Base-by-base conservation (phyloP, 768 basidiomycete genomes). In the Amanita polypyramis region DNA sequence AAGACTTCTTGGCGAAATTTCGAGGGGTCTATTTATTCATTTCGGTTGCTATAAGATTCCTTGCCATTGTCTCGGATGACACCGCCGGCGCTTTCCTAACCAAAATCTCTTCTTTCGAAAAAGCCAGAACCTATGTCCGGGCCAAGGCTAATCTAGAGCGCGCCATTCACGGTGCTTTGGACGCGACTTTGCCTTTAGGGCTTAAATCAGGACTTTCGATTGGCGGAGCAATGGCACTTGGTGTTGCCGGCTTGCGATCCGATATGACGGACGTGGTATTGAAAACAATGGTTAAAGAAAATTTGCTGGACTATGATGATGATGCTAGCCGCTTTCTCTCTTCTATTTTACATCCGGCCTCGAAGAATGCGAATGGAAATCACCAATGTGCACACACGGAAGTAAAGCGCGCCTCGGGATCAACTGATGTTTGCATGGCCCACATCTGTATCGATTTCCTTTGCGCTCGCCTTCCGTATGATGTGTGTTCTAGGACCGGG, bases 381-480 rank as follows among this genome's bases (percentile, higher is more conserved):
- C 6, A 12, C 14, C 19, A 5, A 3, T 45, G 19, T 20, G 6
- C 34, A 7, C 35, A 37, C 34, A 4, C 14, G n/a, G n/a, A 19
- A 21, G 6, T 36, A n/a, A n/a, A 37, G 19, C 2, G n/a, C 15
- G 23, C 3, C 12, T 25, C 40, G 14, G 15, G 14, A 9, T 4
- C 19, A 12, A 10, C 34, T 14, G 25, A 15, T 27, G 9, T 23
- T 5, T 45, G 35, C 36, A 45, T 45, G 44, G 44, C 44, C 3
- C 34, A 45, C 25, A 34, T 37, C 9, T 45, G 44, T 34, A 8
- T 45, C 14, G 34, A 36, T 45, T 45, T 45, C 34, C 44, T 45
- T 17, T 19, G 7, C 34, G 5, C 5, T n/a, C 44, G 44, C 21
- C 44, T 45, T 25, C 15, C 44, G 2, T 34, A 33, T 12, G 44